Conservation (phyloP, 106 monocot genomes). For the Acorus calamus region DNA sequence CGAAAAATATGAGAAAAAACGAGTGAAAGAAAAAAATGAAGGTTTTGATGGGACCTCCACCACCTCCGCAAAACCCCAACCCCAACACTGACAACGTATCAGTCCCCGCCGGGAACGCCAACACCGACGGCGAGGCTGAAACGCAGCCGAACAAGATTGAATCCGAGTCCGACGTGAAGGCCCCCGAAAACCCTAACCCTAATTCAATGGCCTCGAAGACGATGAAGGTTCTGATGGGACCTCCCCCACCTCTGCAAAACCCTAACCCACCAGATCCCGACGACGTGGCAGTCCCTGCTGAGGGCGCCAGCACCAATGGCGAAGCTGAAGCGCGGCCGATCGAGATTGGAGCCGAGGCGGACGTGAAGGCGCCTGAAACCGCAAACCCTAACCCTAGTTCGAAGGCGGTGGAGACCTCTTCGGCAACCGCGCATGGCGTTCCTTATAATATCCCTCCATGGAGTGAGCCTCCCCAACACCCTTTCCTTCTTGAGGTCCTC, state of each 20-base stretch:
- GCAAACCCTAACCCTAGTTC: slow-evolving; percentile 15
- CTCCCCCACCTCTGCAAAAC: slow-evolving; percentile 25
- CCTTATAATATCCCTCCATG: slow-evolving; percentile 73
- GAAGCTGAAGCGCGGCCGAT: too few relatives aligned
- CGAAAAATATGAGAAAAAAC: too few relatives aligned
- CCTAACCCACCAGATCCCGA: too few relatives aligned
- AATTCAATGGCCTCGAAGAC: neutral
- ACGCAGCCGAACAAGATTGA: too few relatives aligned
- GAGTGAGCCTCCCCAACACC: slow-evolving; percentile 60
- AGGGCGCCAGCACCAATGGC: too few relatives aligned
- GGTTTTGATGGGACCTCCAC: slow-evolving; percentile 55
- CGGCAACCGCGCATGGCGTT: slow-evolving; percentile 2
- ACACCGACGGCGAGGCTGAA: too few relatives aligned
- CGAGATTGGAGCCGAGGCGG: too few relatives aligned
- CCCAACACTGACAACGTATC: too few relatives aligned
- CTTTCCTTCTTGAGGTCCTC: slow-evolving; percentile 73
- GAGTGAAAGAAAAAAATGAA: slow-evolving; percentile 11
- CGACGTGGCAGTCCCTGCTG: too few relatives aligned
- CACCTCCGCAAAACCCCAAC: neutral
- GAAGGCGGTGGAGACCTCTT: neutral
- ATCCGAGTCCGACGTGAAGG: too few relatives aligned
- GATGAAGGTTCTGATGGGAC: slow-evolving; percentile 44
- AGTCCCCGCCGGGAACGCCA: too few relatives aligned
- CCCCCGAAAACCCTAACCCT: slow-evolving; percentile 16
- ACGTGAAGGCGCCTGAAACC: slow-evolving; percentile 4